Evolutionary conservation across 192 early-diverging fungal species (phyloP).

Genomic region (Globomyces pollinis-pini): DNA sequence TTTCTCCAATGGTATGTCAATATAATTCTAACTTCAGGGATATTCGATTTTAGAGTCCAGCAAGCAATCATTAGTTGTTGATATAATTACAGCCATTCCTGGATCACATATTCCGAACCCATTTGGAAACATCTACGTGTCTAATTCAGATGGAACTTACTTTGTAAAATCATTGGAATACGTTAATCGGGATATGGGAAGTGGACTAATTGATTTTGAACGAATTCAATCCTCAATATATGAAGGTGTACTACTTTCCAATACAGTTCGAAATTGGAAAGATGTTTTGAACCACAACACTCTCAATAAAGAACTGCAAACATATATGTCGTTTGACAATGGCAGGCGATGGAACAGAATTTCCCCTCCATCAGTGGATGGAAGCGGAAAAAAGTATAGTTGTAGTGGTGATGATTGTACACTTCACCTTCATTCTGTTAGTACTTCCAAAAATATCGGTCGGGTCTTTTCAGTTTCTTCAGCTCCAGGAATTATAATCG

Average conservation of each 20-base stretch:
- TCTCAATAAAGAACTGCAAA: constrained; percentile 50
- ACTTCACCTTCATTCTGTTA: constrained; percentile 83
- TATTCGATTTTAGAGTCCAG: constrained; percentile 85
- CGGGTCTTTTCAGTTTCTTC: constrained; percentile 62
- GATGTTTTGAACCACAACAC: constrained; percentile 34
- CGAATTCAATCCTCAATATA: constrained; percentile 60
- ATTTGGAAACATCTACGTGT: constrained; percentile 69
- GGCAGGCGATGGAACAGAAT: constrained; percentile 70
- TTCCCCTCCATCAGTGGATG: constrained; percentile 51
- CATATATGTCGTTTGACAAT: constrained; percentile 81
- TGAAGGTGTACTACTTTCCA: constrained; percentile 77
- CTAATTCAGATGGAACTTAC: constrained; percentile 82
- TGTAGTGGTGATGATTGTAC: constrained; percentile 61
- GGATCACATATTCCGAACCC: constrained; percentile 22
- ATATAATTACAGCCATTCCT: constrained; percentile 32
- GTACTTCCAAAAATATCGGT: constrained; percentile 56
- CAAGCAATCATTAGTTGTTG: constrained; percentile 64
- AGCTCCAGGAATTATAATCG: constrained; percentile 81
- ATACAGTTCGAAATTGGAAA: constrained; percentile 74
- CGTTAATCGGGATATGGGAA: constrained; percentile 63
- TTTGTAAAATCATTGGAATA: constrained; percentile 72
- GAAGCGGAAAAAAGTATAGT: constrained; percentile 41
- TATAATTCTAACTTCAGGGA: too few species aligned
- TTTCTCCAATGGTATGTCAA: constrained; percentile 34
- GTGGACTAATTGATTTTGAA: constrained; percentile 85